Evolutionary conservation across 1,139 yeast species (phyloP), one percentile per base, ranked within the genome.

Genomic region (Kodamaea derodonti): DNA sequence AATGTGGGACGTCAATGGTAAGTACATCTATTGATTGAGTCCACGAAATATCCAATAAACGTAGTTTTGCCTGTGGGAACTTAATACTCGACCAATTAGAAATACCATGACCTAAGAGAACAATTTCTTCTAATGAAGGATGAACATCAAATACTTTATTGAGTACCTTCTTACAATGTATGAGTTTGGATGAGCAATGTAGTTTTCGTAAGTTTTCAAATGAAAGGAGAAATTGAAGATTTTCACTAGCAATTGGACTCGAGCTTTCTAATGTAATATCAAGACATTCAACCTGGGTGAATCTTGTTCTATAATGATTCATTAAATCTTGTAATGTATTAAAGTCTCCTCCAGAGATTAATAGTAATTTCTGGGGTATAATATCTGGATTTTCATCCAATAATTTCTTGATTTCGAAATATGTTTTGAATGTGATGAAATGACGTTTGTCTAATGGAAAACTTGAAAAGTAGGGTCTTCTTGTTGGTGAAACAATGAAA

Each of bases 41-140:
- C 72, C 72, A 66, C 3, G 72, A 65, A 16, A 62, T 40, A 39
- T 65, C 72, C 29, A 65, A 44, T 31, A 59, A 58, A 7, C 36
- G 39, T 17, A 65, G 43, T 22, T 40, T 46, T 13, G 24, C 20
- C 2, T 37, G 38, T 0, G 54, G 52, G 3, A 65, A 50, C 5
- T 26, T 30, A 5, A 56, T 49, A 3, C 39, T 39, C 0, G 55
- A 37, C 71, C 70, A 65, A 30, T 61, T 46, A 3, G 39, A 36
- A 9, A 62, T 51, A 4, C 52, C 53, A 40, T 64, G 71, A 2
- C 62, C 69, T 38, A 66, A 49, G 24, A 62, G 48, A 3, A 63
- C 56, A 15, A 66, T 39, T 12, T 54, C 54, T 14, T 52, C 41
- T 20, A 64, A 45, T 2, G 36, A 30, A 1, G 42, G 39, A 29